Base-by-base conservation (phyloP, 257 asterid genomes). In the Schizonepeta tenuifolia region DNA sequence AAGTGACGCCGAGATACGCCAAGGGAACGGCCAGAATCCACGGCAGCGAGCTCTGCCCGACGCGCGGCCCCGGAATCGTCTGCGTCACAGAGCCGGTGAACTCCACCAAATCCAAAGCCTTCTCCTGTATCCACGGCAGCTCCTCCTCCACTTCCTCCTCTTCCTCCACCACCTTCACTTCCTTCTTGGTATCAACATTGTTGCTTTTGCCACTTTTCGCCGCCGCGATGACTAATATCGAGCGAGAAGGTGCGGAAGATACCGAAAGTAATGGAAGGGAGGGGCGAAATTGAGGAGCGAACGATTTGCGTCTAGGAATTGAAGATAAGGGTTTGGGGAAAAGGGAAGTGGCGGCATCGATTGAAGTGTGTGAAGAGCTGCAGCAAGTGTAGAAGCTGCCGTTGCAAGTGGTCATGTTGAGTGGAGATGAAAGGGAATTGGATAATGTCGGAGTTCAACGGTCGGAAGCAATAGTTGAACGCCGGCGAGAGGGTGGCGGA, bases 61-160 rank as follows among this genome's bases (percentile, higher is more conserved):
- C 97, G 9, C 99, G 86, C 10, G 99, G 99, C 6, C 99, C 99
- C 1, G 99, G 99, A 79, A 94, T 80, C 10, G 99, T 93, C 86
- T 91, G 98, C 0, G 97, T 88, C 53, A 94, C 96, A 31, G 97
- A 86, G 74, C 99, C 98, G 0, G 98, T 89, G 77, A 94, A 94
- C 79, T 94, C 97, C 21, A 94, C 98, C 75, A 91, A 69, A 81
- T 94, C 99, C 84, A 94, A 62, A 22, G 99, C 99, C 88, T 94
- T 94, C 83, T 94, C 99, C 83, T 89, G 98, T 73, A 94, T 88
- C 99, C 99, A 94, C 2, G 99, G 98, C 76, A 94, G 47, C 56
- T 90, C 97, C 87, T 94, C 99, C 79, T 94, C 97, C 22, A 83
- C 96, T 68, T 89, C 95, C 75, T 75, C 89, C 58, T 72, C 82